Percentiles rank a stretch among this genome's conserved stretches.
phyloP scores from a whole-genome alignment of 2,329 filamentous ascomycete species.

The Didymella lethalis region DNA sequence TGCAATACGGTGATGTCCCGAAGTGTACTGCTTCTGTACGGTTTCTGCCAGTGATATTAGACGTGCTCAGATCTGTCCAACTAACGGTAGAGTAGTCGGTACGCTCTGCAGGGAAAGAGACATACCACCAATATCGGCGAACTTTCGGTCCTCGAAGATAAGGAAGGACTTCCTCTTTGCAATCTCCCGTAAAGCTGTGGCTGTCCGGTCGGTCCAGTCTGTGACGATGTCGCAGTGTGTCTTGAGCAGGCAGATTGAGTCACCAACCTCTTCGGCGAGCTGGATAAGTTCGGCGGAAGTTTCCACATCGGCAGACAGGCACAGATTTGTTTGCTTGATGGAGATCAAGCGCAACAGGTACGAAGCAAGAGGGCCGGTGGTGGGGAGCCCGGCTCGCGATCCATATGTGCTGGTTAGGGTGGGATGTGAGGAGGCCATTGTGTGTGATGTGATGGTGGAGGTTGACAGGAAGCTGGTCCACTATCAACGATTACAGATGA shows the following conservation, averaged over 20 bases:
- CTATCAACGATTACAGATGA: constrained; percentile 10
- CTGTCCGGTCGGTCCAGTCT: constrained; percentile 66
- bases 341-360: constrained; percentile 60
- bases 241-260: constrained; percentile 67
- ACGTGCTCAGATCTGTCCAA: constrained; percentile 1
- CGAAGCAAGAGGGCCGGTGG: constrained; percentile 55
- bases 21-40: constrained; percentile 63
- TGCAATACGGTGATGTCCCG: constrained; percentile 60
- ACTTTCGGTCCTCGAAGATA: constrained; percentile 64
- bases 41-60: constrained; percentile 53
- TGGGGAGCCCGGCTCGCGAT: constrained; percentile 54
- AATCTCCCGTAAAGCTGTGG: constrained; percentile 57
- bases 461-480: constrained; percentile 6
- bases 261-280: constrained; percentile 66
- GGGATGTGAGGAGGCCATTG: constrained; percentile 43
- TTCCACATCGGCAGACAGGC: constrained; percentile 65
- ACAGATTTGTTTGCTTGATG: constrained; percentile 61
- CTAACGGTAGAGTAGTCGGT: background rate
- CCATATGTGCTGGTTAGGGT: constrained; percentile 54
- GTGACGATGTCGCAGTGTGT: constrained; percentile 69
- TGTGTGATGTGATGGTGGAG: constrained; percentile 11
- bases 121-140: constrained; percentile 64
- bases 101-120: constrained; percentile 14
- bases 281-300: constrained; percentile 63
- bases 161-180: constrained; percentile 60